Evolutionary conservation across 2,329 filamentous ascomycete genomes (phyloP), one percentile per base, ranked within the genome.

Genomic region (Sphaerostilbella broomeana): DNA sequence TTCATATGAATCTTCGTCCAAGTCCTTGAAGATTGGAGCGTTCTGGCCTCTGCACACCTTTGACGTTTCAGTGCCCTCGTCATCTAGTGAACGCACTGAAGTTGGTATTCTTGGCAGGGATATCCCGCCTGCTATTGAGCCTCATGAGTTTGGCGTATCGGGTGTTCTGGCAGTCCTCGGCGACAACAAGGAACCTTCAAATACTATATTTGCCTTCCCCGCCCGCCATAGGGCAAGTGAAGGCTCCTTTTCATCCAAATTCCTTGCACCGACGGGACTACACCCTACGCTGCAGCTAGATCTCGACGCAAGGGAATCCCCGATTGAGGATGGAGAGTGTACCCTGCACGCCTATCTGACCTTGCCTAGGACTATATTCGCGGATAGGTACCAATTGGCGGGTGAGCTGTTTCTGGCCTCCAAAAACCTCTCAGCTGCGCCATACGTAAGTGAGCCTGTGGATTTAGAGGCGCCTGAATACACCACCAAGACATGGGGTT

Each of bases 401-500:
- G 85, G 89, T 57, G 62, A 74, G 0, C 70, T 95, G 5, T 92
- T 94, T 63, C 72, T 94, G 20, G 62, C 77, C 4, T 89, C 86
- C 1, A 87, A 94, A 53, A 86, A 94, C 54, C 72, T 95, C 15
- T 69, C 72, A 3, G 68, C 75, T 2, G 65, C 94, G 27, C 79
- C 73, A 30, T 77, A 82, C 47, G 73, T 86, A 11, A 79, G 79
- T 18, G 75, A 84, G 10, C 85, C 86, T 15, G 84, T 89, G 6
- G 89, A 97, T 50, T 79, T 97, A 38, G 90, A 97, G 65, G 88
- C 87, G 1, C 90, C 90, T 2, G 82, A 83, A 51, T 97, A 94
- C 68, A 77, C 81, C 2, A 73, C 87, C 20, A 56, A 72, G 6
- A 61, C 70, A 21, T 95, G 90, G 90, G 90, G 90, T 5, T 89